Conservation (phyloP, 805 yeast species). For the Yamadazyma scolyti region DNA sequence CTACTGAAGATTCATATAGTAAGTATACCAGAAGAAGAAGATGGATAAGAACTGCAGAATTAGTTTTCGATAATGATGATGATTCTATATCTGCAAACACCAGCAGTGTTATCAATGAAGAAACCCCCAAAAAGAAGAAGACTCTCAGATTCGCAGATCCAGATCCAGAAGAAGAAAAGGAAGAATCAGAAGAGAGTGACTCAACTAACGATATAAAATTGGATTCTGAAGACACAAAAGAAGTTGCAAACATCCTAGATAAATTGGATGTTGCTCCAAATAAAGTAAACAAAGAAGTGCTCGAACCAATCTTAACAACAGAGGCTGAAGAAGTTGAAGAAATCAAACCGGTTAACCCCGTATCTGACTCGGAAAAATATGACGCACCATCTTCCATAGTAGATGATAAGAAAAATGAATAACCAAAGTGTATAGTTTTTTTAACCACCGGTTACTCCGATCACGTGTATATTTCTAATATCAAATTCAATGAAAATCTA, state of each 20-base stretch:
- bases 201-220: slow-evolving; percentile 1
- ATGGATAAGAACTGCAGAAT: slow-evolving; percentile 93
- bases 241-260: slow-evolving; percentile 7
- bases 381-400: slow-evolving; percentile 1
- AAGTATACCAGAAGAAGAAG: slow-evolving; percentile 92
- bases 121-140: slow-evolving; percentile 8
- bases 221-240: slow-evolving; percentile 3
- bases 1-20: slow-evolving; percentile 81
- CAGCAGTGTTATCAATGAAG: slow-evolving; percentile 4
- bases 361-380: slow-evolving; percentile 4
- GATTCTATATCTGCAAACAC: slow-evolving; percentile 1
- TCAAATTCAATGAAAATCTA: too few relatives aligned
- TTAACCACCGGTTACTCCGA: too few relatives aligned
- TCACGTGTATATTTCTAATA: too few relatives aligned
- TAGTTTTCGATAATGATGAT: slow-evolving; percentile 38
- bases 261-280: slow-evolving; percentile 11
- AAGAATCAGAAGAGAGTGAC: slow-evolving; percentile 1
- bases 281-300: slow-evolving; percentile 8
- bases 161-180: slow-evolving; percentile 3
- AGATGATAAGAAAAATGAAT: slow-evolving; percentile 9
- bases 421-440: slow-evolving; percentile 1
- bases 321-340: slow-evolving; percentile 9
- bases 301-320: slow-evolving; percentile 8
- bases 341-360: slow-evolving; percentile 9
- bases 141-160: slow-evolving; percentile 43